phyloP scores from a whole-genome alignment of 257 asterid species.

The Knoxia roxburghii region DNA sequence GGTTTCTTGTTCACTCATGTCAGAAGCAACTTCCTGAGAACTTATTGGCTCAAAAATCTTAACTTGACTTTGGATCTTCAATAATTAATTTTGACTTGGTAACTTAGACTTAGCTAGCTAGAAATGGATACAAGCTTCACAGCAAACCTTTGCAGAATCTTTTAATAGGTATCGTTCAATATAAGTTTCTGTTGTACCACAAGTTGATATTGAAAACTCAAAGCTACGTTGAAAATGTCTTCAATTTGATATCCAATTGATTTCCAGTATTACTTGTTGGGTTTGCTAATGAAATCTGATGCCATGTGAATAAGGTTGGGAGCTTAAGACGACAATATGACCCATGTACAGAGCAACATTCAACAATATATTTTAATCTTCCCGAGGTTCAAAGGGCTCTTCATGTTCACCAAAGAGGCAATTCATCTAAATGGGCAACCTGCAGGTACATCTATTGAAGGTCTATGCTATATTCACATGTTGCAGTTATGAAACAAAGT shows the following conservation, averaged over 20 bases:
- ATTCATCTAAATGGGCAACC: slow-evolving; percentile 55
- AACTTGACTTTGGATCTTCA: not conserved
- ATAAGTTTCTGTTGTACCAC: not conserved
- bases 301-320: slow-evolving; percentile 42
- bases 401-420: slow-evolving; percentile 51
- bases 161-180: not conserved
- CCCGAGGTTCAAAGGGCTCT: slow-evolving; percentile 92
- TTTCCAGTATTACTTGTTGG: slow-evolving; percentile 11
- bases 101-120: not conserved
- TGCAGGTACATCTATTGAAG: slow-evolving; percentile 58
- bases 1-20: not conserved
- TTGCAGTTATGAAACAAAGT: not conserved
- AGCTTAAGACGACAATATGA: slow-evolving; percentile 66
- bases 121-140: not conserved
- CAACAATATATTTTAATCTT: slow-evolving; percentile 77
- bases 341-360: slow-evolving; percentile 89
- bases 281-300: slow-evolving; percentile 26
- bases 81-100: not conserved
- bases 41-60: not conserved
- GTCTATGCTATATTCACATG: not conserved
- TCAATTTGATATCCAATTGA: not conserved
- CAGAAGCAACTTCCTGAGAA: not conserved
- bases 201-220: not conserved
- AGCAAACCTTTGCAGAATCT: not conserved
- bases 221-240: not conserved